Percentiles rank a stretch among this genome's conserved stretches.
These are phyloP conservation scores for Daldinia sp. DNA, from an alignment of 2,329 filamentous ascomycete species.

Conservation along the genomic window DNA sequence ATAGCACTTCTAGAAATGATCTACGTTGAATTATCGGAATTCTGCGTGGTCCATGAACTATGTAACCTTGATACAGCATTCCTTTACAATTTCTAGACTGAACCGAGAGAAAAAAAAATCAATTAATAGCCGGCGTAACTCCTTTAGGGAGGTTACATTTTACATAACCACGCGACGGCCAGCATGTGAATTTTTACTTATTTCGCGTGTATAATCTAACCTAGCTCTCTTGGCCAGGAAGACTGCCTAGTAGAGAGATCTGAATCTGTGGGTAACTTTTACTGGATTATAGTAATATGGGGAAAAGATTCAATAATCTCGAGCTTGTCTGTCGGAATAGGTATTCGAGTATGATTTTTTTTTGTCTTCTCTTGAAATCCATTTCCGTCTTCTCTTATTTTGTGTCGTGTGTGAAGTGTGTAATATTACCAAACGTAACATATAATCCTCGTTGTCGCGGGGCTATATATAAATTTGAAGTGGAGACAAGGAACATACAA, in stretches of 20 bases:
- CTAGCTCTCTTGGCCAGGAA: neutral
- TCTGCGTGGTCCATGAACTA: neutral
- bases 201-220: neutral
- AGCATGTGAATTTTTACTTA: neutral
- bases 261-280: neutral
- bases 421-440: neutral
- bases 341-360: too few relatives aligned
- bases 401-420: neutral
- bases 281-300: too few relatives aligned
- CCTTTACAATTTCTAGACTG: slow-evolving; percentile 2
- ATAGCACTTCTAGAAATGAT: neutral
- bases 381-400: too few relatives aligned
- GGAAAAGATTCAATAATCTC: too few relatives aligned
- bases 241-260: neutral
- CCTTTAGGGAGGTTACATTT: neutral
- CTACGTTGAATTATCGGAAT: neutral
- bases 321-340: too few relatives aligned
- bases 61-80: neutral
- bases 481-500: neutral
- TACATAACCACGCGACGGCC: neutral
- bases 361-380: too few relatives aligned
- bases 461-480: neutral
- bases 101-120: slow-evolving; percentile 10
- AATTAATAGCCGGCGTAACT: neutral
- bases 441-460: neutral